A percentile compares a stretch with the other conserved stretches of the same genome.
Evolutionary conservation across 2,329 filamentous ascomycete species (phyloP).

Genomic region (Neofusicoccum laricinum): DNA sequence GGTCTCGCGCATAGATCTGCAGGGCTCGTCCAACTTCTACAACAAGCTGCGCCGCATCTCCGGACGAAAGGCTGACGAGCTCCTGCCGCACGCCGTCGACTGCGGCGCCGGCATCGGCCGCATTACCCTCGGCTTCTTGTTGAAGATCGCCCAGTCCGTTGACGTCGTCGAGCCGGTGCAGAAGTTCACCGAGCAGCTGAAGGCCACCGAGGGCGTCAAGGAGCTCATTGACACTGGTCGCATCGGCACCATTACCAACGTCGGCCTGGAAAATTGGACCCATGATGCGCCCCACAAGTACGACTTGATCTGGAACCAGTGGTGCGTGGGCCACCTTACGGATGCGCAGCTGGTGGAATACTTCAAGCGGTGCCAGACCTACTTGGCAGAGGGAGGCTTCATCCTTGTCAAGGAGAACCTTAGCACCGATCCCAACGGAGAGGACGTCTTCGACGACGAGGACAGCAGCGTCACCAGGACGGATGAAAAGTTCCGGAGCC

Average conservation of each 20-base stretch:
- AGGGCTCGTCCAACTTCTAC: slow-evolving; percentile 67
- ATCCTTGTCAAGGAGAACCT: slow-evolving; percentile 83
- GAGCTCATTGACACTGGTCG: slow-evolving; percentile 42
- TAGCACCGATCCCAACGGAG: slow-evolving; percentile 48
- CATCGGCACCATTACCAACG: slow-evolving; percentile 64
- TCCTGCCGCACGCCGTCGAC: slow-evolving; percentile 48
- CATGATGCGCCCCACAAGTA: slow-evolving; percentile 50
- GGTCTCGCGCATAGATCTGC: slow-evolving; percentile 68
- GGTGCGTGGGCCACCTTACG: slow-evolving; percentile 81
- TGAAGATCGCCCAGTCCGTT: slow-evolving; percentile 65
- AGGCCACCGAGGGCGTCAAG: slow-evolving; percentile 30
- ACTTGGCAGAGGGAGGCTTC: slow-evolving; percentile 42
- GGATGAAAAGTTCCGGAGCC: slow-evolving; percentile 65
- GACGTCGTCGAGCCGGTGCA: slow-evolving; percentile 83
- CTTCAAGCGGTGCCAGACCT: slow-evolving; percentile 54
- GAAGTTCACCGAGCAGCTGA: slow-evolving; percentile 70
- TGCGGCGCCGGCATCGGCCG: slow-evolving; percentile 74
- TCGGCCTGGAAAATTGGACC: slow-evolving; percentile 72
- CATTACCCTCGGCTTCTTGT: slow-evolving; percentile 74
- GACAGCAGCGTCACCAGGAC: slow-evolving; percentile 78
- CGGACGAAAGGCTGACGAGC: slow-evolving; percentile 20
- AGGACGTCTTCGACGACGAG: slow-evolving; percentile 70
- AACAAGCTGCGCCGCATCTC: slow-evolving; percentile 57
- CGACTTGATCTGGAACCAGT: slow-evolving; percentile 85
- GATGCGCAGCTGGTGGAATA: slow-evolving; percentile 70